Conservation (phyloP, 1,284 basidiomycete genomes). For the Fomitopsis betulina region DNA sequence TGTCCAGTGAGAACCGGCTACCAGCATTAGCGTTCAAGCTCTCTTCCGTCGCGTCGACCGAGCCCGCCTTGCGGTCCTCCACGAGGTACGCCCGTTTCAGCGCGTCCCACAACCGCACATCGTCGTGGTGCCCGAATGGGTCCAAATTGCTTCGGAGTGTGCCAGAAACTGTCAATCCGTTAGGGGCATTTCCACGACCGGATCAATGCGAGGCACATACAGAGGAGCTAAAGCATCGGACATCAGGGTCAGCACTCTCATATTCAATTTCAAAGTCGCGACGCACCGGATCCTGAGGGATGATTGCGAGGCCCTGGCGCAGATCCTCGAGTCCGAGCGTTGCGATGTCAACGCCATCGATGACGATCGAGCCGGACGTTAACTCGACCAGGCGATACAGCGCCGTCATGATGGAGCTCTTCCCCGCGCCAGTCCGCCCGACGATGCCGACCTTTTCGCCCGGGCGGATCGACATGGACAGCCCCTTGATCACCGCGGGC, state of each 20-base stretch:
- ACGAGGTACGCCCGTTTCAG: conserved; percentile 77
- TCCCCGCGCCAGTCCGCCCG: conserved; percentile 74
- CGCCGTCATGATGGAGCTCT: conserved; percentile 60
- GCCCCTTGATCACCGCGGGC: conserved; percentile 61
- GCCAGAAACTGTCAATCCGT: conserved; percentile 44
- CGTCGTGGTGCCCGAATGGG: conserved; percentile 75
- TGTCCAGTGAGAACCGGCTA: conserved; percentile 69
- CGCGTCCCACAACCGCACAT: conserved; percentile 78
- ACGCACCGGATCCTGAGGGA: conserved; percentile 74
- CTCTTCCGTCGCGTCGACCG: conserved; percentile 14
- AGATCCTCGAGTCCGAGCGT: conserved; percentile 63
- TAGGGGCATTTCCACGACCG: not conserved
- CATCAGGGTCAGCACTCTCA: not conserved
- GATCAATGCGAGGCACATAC: conserved; percentile 6
- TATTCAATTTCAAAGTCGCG: not conserved
- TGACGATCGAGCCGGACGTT: conserved; percentile 57
- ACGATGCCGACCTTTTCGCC: conserved; percentile 92
- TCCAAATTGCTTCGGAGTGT: conserved; percentile 81
- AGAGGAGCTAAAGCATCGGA: conserved; percentile 12
- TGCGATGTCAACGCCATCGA: conserved; percentile 67
- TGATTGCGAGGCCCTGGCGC: conserved; percentile 68
- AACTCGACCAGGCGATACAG: conserved; percentile 49
- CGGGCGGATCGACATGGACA: conserved; percentile 60
- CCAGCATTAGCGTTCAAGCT: conserved; percentile 15
- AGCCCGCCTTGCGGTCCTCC: conserved; percentile 30